phyloP scores from a whole-genome alignment of 2,329 filamentous ascomycete species.

The Arthrobotrys pseudoclavata region DNA sequence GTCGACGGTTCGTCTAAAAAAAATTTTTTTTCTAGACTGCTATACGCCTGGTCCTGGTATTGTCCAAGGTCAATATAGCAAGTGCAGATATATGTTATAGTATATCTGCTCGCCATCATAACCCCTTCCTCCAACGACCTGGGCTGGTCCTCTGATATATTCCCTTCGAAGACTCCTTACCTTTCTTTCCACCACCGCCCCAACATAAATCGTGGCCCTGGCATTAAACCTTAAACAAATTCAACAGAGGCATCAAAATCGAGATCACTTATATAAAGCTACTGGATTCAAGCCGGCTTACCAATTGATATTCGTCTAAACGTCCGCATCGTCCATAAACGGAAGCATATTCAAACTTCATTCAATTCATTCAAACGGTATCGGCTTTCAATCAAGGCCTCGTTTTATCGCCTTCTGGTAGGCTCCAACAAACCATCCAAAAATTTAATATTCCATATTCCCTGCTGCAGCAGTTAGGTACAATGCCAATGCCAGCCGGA shows the following conservation, averaged over 20 bases:
- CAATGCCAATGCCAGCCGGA: conserved; percentile 58
- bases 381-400: background rate
- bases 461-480: conserved; percentile 7
- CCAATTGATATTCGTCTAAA: background rate
- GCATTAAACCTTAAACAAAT: conserved; percentile 18
- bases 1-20: conserved; percentile 33
- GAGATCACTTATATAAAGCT: conserved; percentile 51
- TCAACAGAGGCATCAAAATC: conserved; percentile 32
- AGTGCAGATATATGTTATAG: conserved; percentile 50
- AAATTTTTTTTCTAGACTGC: conserved; percentile 1
- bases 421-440: conserved; percentile 8
- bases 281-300: conserved; percentile 13
- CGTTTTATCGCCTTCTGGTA: conserved; percentile 12
- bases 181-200: conserved; percentile 28
- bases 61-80: conserved; percentile 33
- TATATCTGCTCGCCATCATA: conserved; percentile 47
- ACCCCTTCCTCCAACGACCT: conserved; percentile 47
- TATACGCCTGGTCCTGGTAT: conserved; percentile 34
- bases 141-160: conserved; percentile 31
- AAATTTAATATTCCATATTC: background rate
- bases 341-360: background rate
- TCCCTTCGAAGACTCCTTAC: conserved; percentile 37
- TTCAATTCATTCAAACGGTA: conserved; percentile 9
- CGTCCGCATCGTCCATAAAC: conserved; percentile 4
- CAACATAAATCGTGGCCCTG: conserved; percentile 46